A percentile compares a stretch with the other conserved stretches of the same genome.
Evolutionary conservation across 345 rosid species (phyloP).

Genomic region (Barbarea vulgaris): DNA sequence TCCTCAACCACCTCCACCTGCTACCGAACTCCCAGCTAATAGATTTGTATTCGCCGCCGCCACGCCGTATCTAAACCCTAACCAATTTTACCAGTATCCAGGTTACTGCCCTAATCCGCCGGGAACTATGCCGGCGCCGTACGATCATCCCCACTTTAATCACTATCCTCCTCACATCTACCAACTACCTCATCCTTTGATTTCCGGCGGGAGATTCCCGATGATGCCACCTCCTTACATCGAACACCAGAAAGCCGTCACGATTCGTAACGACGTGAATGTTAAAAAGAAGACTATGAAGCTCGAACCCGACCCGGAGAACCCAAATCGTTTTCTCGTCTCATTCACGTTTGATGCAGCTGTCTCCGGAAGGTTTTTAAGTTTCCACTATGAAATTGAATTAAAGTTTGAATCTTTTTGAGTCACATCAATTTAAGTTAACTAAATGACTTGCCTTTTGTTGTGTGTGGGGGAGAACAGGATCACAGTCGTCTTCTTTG

Average conservation of each 20-base stretch:
- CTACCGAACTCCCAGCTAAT: neutral
- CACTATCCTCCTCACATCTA: neutral
- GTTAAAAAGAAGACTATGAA: slow-evolving; percentile 67
- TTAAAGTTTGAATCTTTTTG: neutral
- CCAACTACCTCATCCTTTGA: slow-evolving; percentile 37
- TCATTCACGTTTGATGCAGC: slow-evolving; percentile 80
- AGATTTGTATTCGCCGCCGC: slow-evolving; percentile 37
- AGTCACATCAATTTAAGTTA: neutral
- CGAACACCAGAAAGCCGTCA: slow-evolving; percentile 68
- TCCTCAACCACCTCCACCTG: neutral
- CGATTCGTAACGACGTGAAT: slow-evolving; percentile 66
- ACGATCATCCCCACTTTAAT: slow-evolving; percentile 49
- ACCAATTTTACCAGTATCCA: slow-evolving; percentile 55
- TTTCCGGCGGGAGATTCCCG: slow-evolving; percentile 47
- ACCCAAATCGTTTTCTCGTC: slow-evolving; percentile 61
- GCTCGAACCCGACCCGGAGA: slow-evolving; percentile 57
- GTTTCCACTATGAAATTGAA: neutral
- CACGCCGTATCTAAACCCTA: slow-evolving; percentile 63
- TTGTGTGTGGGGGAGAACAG: slow-evolving; percentile 41
- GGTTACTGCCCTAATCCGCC: slow-evolving; percentile 59
- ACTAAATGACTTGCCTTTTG: neutral
- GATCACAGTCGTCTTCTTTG: slow-evolving; percentile 71
- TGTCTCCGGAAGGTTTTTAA: slow-evolving; percentile 59
- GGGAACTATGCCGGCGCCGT: slow-evolving; percentile 52
- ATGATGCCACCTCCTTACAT: slow-evolving; percentile 53